Base-by-base conservation (phyloP, 1,284 basidiomycete genomes). In the Ceratobasidium sp. region DNA sequence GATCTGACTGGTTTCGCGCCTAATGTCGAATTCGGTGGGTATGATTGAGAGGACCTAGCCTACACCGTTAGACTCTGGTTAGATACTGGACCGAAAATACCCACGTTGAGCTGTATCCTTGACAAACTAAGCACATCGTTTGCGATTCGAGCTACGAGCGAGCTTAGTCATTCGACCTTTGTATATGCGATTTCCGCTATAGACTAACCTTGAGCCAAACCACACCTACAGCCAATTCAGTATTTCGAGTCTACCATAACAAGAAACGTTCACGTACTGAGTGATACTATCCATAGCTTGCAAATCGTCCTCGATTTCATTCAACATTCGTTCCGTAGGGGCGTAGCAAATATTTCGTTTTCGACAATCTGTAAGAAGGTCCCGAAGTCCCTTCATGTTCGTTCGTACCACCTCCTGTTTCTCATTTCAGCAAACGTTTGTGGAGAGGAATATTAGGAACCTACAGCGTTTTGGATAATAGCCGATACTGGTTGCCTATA, bases 81-180 rank as follows among this genome's bases (percentile, higher is more conserved):
- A 59, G 31, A 57, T 60, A 27, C 24, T 56, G 22, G 51, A 36
- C 15, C 53, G 60, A 31, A 22, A 11, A 22, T n/a, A 36, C 19
- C 6, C 27, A 47, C 33, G 57, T 79, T 75, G 22, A 85, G 80
- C 74, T 84, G 83, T 53, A 84, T 82, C 47, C 82, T 78, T 9
- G 83, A 83, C 9, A 85, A 77, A 9, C 83, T 83, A 15, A 84
- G 79, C 6, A 84, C 81, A 74, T 85, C 84, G 73, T 84, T 84
- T 44, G 81, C 81, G 56, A 85, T 84, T 33, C 83, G 79, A 75
- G 83, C 83, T 78, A 83, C 83, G 15, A 82, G 78, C 27, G 83
- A 76, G 36, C n/a, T 60, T 29, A 27, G 33, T 33, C 8, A 36
- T 33, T 60, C 7, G 9, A 17, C n/a, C n/a, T 5, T 44, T 14